Evolutionary conservation across 176 grass and related monocot species (phyloP).

Genomic region (Olyra latifolia): DNA sequence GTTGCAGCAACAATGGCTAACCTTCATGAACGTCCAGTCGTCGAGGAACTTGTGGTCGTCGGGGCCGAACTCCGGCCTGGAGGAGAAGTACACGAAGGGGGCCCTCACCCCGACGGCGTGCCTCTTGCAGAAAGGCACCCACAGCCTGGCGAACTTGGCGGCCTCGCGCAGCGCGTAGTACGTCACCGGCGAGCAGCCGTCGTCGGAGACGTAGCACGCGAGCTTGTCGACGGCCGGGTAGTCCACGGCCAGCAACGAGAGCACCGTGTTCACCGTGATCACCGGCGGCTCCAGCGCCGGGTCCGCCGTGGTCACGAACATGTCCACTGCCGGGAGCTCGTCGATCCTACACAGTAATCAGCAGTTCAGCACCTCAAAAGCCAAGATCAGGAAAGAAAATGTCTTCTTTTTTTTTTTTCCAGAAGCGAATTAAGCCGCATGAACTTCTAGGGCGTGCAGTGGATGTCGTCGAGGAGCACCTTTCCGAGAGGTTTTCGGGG

Average conservation of each 20-base stretch:
- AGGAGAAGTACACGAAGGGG: conserved; percentile 50
- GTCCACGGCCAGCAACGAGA: conserved; percentile 59
- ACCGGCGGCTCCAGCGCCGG: conserved; percentile 48
- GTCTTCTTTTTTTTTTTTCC: too few relatives aligned
- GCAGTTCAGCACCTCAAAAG: neutral
- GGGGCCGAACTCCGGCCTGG: neutral
- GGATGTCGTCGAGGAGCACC: neutral
- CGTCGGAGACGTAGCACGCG: conserved; percentile 69
- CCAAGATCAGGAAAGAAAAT: neutral
- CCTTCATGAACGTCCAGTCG: conserved; percentile 29
- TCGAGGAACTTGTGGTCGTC: neutral
- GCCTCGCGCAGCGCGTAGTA: conserved; percentile 45
- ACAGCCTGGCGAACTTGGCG: conserved; percentile 40
- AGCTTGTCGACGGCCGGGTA: conserved; percentile 51
- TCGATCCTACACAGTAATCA: neutral
- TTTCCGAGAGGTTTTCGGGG: conserved; percentile 19
- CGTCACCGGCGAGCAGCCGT: conserved; percentile 47
- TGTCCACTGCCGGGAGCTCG: conserved; percentile 53
- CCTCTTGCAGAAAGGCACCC: conserved; percentile 61
- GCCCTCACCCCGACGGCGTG: conserved; percentile 31
- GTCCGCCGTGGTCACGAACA: conserved; percentile 68
- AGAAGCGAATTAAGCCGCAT: too few relatives aligned
- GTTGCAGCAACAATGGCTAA: neutral
- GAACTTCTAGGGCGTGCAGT: neutral
- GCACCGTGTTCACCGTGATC: conserved; percentile 61